Conservation (phyloP, 176 grass and related monocot genomes). For the Juncus effusus region DNA sequence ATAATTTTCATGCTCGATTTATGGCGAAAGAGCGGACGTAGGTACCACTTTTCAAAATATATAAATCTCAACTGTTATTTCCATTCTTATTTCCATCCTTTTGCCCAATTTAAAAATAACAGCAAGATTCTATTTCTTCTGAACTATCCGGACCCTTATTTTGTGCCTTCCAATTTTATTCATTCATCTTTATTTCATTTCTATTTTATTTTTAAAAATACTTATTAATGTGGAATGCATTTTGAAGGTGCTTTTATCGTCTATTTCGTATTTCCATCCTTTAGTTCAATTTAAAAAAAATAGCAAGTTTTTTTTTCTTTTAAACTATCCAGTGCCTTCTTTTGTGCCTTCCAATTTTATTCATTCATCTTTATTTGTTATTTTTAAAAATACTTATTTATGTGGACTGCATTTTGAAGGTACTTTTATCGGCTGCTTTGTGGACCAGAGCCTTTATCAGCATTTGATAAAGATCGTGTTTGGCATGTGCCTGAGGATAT, state of each 20-base stretch:
- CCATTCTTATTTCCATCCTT: conserved; percentile 25
- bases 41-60: conserved; percentile 41
- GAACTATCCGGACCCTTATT: too few relatives aligned
- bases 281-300: conserved; percentile 4
- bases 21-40: conserved; percentile 87
- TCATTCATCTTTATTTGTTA: too few relatives aligned
- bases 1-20: conserved; percentile 93
- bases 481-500: conserved; percentile 77
- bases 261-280: too few relatives aligned
- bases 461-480: conserved; percentile 78
- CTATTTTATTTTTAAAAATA: too few relatives aligned
- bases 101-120: not conserved
- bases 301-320: conserved; percentile 20
- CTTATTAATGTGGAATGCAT: too few relatives aligned
- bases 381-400: too few relatives aligned
- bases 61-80: conserved; percentile 14
- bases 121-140: too few relatives aligned
- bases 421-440: conserved; percentile 85
- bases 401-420: conserved; percentile 32
- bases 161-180: too few relatives aligned
- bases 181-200: too few relatives aligned
- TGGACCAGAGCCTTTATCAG: conserved; percentile 63
- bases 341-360: too few relatives aligned
- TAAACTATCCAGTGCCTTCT: not conserved
- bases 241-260: too few relatives aligned